Base-by-base conservation (phyloP, 495 filamentous ascomycete genomes). In the Xylaria intraflava region DNA sequence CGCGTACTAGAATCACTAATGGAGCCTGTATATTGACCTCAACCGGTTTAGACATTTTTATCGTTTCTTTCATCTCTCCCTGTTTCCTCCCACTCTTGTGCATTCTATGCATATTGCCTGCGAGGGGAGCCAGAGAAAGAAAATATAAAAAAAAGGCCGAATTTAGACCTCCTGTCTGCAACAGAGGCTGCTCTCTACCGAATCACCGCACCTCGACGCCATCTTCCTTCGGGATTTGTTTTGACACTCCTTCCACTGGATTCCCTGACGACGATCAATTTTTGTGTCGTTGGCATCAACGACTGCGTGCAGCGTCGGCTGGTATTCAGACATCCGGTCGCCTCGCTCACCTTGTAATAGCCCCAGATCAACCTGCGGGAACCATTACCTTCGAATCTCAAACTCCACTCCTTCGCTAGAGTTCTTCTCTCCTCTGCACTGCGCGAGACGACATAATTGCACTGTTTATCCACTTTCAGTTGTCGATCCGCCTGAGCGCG, bases 1-100 rank as follows among this genome's bases (percentile, higher is more conserved):
- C 69, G 65, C 57, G 35, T 62, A 71, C 62, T 65, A 70, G 71
- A 77, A 75, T 76, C 78, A 72, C 78, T 80, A 78, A 76, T 78
- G 75, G 69, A 72, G 75, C 74, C 73, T 78, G 78, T 79, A 72
- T 72, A 72, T 71, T 70, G 61, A 65, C 61, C 62, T 55, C 67
- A 62, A 64, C 57, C 65, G 55, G 66, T 60, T 64, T 64, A 62
- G 64, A 58, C 50, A 41, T 49, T 56, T 52, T 66, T 61, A 53
- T 51, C 58, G 55, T 53, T 52, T 62, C 66, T 67, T 65, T 61
- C 59, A 62, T 53, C 59, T 65, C 56, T 56, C 61, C 54, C 60
- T 61, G 56, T 52, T 44, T 61, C 62, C 49, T 63, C 69, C 61
- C 61, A 58, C 56, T 41, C 53, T 11, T 35, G 57, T 53, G 58